These are phyloP conservation scores for Pseudocercospora pini-densiflorae DNA, from an alignment of 2,329 filamentous ascomycete species.

Conservation along the genomic window DNA sequence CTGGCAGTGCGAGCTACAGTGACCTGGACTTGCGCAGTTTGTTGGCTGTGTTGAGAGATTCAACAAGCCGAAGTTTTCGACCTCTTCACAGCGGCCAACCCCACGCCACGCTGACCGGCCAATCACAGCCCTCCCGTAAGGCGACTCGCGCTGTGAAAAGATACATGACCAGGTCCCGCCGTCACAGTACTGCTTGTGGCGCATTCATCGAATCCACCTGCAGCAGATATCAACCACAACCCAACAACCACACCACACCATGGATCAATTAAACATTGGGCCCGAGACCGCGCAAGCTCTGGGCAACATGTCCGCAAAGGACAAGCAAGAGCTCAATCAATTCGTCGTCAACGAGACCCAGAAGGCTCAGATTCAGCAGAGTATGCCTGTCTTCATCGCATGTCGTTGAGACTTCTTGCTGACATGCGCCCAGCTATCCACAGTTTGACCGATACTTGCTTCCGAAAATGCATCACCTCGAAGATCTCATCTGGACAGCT, in stretches of 20 bases:
- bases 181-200: not conserved
- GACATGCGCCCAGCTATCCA: constrained; percentile 22
- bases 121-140: not conserved
- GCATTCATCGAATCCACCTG: not conserved
- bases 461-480: constrained; percentile 87
- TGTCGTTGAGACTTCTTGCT: not conserved
- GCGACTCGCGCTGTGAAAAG: not conserved
- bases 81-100: not conserved
- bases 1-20: not conserved
- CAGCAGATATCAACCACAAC: constrained; percentile 11
- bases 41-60: not conserved
- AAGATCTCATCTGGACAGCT: constrained; percentile 73
- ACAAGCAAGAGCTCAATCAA: constrained; percentile 81
- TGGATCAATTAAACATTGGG: constrained; percentile 36
- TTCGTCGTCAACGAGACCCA: constrained; percentile 85
- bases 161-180: not conserved
- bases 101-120: not conserved
- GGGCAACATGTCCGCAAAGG: constrained; percentile 35
- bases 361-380: constrained; percentile 71
- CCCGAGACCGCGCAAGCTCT: constrained; percentile 33
- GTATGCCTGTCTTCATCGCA: constrained; percentile 26
- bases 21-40: not conserved
- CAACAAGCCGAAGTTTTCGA: not conserved
- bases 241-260: constrained; percentile 13
- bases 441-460: constrained; percentile 61